phyloP scores from a whole-genome alignment of 2,329 filamentous ascomycete species.

The Colletotrichum liriopes region DNA sequence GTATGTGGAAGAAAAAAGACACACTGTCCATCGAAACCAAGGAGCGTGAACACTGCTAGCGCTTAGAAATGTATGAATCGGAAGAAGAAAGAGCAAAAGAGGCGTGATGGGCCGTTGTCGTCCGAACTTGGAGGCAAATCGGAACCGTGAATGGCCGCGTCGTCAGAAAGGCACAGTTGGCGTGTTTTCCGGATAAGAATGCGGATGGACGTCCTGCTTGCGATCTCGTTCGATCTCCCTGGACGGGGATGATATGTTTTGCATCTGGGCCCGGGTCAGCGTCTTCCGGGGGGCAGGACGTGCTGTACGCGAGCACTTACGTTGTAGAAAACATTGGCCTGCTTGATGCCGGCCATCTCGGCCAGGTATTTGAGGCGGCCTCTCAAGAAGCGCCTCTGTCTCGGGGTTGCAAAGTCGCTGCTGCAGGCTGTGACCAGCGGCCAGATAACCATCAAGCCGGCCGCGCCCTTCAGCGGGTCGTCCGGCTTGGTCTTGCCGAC shows the following conservation, averaged over 20 bases:
- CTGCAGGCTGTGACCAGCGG: slow-evolving; percentile 43
- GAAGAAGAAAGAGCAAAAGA: background rate
- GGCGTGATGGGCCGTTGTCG: background rate
- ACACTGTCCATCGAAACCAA: background rate
- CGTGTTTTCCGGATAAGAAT: background rate
- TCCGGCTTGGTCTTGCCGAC: slow-evolving; percentile 37
- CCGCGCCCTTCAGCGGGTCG: slow-evolving; percentile 44
- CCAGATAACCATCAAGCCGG: slow-evolving; percentile 44
- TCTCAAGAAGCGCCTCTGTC: slow-evolving; percentile 43
- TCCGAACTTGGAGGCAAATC: background rate
- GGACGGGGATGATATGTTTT: slow-evolving; percentile 36
- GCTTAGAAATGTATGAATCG: slow-evolving; percentile 1
- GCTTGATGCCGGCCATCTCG: slow-evolving; percentile 45
- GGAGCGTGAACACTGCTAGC: background rate
- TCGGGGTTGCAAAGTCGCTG: slow-evolving; percentile 44
- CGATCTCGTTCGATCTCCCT: slow-evolving; percentile 41
- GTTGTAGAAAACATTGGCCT: slow-evolving; percentile 44
- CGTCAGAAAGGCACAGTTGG: background rate
- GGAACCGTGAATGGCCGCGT: background rate
- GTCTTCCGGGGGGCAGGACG: no score
- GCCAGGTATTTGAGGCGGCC: slow-evolving; percentile 44
- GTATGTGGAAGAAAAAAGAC: background rate
- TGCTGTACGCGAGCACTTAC: slow-evolving; percentile 25
- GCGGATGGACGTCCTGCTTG: background rate
- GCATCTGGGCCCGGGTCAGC: slow-evolving; percentile 26